Conservation (phyloP, 345 rosid genomes). For the Citrus mangshanensis region DNA sequence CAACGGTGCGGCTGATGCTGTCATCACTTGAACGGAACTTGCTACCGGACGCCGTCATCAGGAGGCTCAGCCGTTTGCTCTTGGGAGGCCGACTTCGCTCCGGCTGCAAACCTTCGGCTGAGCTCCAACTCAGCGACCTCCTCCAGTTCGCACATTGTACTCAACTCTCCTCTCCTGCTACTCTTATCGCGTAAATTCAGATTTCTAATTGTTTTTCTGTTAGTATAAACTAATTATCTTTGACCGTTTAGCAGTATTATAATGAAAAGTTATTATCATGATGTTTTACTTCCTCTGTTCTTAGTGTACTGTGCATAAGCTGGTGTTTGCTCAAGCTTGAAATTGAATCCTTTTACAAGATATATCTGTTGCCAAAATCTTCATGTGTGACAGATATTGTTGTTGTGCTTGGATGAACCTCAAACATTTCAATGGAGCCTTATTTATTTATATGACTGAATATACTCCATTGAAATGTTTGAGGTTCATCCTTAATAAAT, state of each 20-base stretch:
- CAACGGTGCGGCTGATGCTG: slow-evolving; percentile 49
- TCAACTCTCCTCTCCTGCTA: slow-evolving; percentile 3
- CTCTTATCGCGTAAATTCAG: not conserved
- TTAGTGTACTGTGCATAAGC: too few species aligned
- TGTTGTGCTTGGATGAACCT: not conserved
- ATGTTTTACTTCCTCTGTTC: too few species aligned
- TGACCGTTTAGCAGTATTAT: too few species aligned
- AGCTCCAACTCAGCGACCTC: slow-evolving; percentile 65
- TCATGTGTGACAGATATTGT: not conserved
- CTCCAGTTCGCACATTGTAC: slow-evolving; percentile 55
- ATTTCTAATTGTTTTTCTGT: not conserved
- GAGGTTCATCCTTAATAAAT: too few species aligned
- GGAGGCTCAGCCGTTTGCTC: slow-evolving; percentile 64
- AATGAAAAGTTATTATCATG: too few species aligned
- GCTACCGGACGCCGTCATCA: slow-evolving; percentile 60
- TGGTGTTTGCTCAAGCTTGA: too few species aligned
- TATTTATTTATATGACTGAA: too few species aligned
- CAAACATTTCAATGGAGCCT: too few species aligned
- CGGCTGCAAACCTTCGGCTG: slow-evolving; percentile 50
- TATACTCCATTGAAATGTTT: too few species aligned
- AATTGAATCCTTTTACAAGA: not conserved
- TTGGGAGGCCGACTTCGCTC: slow-evolving; percentile 73
- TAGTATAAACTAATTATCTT: not conserved
- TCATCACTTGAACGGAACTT: slow-evolving; percentile 65
- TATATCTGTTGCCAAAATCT: not conserved